Base-by-base conservation (phyloP, 2,329 filamentous ascomycete genomes). In the Chaetomium olivaceum region DNA sequence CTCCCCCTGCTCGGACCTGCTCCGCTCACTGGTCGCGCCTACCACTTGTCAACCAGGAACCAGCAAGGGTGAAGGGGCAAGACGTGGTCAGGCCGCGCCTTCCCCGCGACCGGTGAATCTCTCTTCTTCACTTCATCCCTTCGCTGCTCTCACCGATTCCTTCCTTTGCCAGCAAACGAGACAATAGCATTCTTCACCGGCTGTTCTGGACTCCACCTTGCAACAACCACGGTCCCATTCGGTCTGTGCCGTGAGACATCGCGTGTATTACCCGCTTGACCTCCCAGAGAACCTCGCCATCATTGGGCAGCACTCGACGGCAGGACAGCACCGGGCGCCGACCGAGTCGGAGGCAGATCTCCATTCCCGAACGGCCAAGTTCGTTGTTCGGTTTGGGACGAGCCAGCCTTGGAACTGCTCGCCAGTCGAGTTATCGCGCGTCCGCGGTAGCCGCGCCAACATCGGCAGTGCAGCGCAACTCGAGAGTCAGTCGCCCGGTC, bases 51-150 rank as follows among this genome's bases (percentile, higher is more conserved):
- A 69, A 65, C 64, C 66, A 62, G 61, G 59, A 36, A 61, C 39
- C 23, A 33, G 33, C 63, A 51, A 56, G 64, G 54, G 36, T 62
- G 50, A 48, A 52, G 60, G 31, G 59, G 64, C 61, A 69, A 64
- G 58, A 65, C 61, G 63, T 68, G 70, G 61, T 65, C 66, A 68
- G 63, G 66, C 69, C 64, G 66, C 68, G 55, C 62, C 65, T 68
- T 67, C 69, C 67, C 68, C 68, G 66, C 65, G 68, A 73, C 71
- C 71, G 71, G 71, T 73, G 70, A 72, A 71, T 69, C 60, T 67
- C 43, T 68, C 65, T 67, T 66, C 64, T 70, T 69, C 66, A 67
- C 65, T 70, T 71, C 68, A 69, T 70, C 66, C 71, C 68, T 62
- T 69, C 66, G 12, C 58, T 54, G 50, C 64, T 56, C 64, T 72